Evolutionary conservation across 129 eudicot species (phyloP).

Genomic region (Centrapalus pauciflorus): DNA sequence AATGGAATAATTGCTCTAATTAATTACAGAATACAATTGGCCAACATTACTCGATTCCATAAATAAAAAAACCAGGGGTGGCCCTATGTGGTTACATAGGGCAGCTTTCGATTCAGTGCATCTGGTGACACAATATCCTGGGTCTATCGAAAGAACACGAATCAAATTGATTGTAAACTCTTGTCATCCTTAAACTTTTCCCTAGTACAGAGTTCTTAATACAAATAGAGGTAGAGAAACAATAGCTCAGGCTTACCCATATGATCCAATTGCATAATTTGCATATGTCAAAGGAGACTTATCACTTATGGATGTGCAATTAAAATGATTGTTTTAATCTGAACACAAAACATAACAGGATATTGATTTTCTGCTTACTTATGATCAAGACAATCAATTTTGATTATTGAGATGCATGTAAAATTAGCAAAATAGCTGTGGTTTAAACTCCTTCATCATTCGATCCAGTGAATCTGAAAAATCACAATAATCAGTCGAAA

Average conservation of each 20-base stretch:
- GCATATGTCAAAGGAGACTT: too few relatives aligned
- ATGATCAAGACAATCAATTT: neutral
- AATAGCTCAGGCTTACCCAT: neutral
- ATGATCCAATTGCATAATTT: neutral
- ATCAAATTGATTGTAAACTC: neutral
- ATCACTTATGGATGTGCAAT: neutral
- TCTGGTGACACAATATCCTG: too few relatives aligned
- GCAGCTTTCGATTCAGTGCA: too few relatives aligned
- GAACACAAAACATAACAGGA: neutral
- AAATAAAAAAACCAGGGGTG: too few relatives aligned
- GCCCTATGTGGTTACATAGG: too few relatives aligned
- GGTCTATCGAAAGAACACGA: too few relatives aligned
- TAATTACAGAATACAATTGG: neutral
- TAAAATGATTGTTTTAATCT: neutral
- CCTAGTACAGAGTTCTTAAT: neutral
- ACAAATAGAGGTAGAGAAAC: neutral
- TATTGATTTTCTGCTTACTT: neutral
- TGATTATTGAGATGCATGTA: neutral
- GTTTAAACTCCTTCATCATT: too few relatives aligned
- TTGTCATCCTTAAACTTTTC: neutral
- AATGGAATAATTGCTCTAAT: neutral
- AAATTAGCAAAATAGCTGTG: neutral
- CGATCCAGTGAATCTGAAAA: too few relatives aligned
- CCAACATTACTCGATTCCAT: neutral
- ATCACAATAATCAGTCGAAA: too few relatives aligned